These are phyloP conservation scores for Lasiosphaeriaceae sp. DNA, from an alignment of 495 filamentous ascomycete genomes.

Conservation along the genomic window DNA sequence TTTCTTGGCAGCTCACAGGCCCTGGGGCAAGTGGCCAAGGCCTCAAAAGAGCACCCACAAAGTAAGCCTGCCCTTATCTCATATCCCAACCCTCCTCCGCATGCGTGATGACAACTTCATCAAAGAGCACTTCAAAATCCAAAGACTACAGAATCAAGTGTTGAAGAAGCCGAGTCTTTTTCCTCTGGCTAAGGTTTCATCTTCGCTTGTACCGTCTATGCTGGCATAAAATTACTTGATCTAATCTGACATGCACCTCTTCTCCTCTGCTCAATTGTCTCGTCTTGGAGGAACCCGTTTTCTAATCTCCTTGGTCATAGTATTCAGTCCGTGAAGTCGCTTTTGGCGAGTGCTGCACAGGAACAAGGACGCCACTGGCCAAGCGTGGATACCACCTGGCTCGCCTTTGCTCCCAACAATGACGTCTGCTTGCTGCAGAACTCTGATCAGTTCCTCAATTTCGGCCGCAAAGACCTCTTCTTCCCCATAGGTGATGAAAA, in stretches of 20 bases:
- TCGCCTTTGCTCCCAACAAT: constrained; percentile 48
- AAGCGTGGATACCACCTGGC: constrained; percentile 66
- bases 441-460: constrained; percentile 47
- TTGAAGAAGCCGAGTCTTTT: constrained; percentile 41
- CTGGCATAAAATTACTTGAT: constrained; percentile 49
- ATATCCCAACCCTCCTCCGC: background rate
- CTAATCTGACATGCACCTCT: constrained; percentile 44
- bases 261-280: background rate
- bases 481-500: constrained; percentile 60
- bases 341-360: constrained; percentile 52
- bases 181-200: constrained; percentile 41
- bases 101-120: constrained; percentile 39
- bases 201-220: constrained; percentile 44
- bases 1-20: no score
- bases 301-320: constrained; percentile 51
- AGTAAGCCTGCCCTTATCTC: background rate
- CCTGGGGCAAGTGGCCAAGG: background rate
- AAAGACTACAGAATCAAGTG: constrained; percentile 34
- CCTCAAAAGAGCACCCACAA: background rate
- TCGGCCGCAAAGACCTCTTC: constrained; percentile 70
- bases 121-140: constrained; percentile 32
- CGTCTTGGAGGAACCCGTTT: constrained; percentile 22
- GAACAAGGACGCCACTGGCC: constrained; percentile 72
- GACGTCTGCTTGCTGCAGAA: constrained; percentile 45
- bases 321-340: constrained; percentile 54